A percentile compares a stretch with the other conserved stretches of the same genome.
These are phyloP conservation scores for Areca catechu DNA, from an alignment of 176 grass and related monocot species.

Conservation along the genomic window DNA sequence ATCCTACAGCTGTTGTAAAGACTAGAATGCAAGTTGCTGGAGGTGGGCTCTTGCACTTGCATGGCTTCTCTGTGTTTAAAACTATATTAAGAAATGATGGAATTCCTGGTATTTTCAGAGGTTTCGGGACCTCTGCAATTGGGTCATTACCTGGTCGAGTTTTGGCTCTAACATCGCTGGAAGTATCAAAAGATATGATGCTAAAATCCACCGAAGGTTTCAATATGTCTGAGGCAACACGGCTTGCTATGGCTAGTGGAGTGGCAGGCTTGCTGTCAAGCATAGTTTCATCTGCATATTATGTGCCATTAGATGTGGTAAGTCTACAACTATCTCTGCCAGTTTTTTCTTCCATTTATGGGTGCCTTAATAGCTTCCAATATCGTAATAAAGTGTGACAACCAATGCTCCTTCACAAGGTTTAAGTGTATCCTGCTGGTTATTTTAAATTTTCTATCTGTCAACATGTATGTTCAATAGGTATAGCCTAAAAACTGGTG, in stretches of 20 bases:
- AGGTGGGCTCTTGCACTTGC: conserved; percentile 54
- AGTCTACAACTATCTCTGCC: conserved; percentile 5
- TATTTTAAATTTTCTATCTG: no score
- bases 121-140: conserved; percentile 76
- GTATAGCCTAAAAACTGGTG: no score
- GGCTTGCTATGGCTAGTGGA: conserved; percentile 60
- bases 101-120: conserved; percentile 70
- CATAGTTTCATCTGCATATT: conserved; percentile 69
- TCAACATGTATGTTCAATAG: no score
- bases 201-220: conserved; percentile 52
- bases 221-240: conserved; percentile 66
- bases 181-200: conserved; percentile 78
- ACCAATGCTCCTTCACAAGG: no score
- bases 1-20: conserved; percentile 85
- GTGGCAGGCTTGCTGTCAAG: conserved; percentile 67
- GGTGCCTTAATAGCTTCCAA: no score
- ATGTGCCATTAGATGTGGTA: conserved; percentile 95
- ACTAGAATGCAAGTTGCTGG: conserved; percentile 85
- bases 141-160: conserved; percentile 79
- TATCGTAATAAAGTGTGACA: no score
- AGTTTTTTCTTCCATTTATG: no score
- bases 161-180: conserved; percentile 73
- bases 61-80: conserved; percentile 63
- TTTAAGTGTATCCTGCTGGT: no score
- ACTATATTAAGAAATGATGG: conserved; percentile 72